Percentiles rank a stretch among this genome's conserved stretches.
phyloP scores from a whole-genome alignment of 2,329 filamentous ascomycete species.

The Exophiala viscosa region DNA sequence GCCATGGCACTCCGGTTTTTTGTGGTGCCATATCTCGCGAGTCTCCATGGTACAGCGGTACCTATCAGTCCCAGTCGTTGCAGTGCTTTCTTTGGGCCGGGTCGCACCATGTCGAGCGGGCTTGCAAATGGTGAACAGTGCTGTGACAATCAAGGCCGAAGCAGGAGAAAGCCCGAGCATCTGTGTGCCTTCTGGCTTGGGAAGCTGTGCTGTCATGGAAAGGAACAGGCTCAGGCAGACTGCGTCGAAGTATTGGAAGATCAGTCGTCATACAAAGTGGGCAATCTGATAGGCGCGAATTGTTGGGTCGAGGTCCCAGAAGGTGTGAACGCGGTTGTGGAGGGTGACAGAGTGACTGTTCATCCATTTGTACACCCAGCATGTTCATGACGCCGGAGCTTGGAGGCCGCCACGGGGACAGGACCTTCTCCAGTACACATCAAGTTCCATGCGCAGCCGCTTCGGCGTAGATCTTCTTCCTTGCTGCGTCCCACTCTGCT shows the following conservation, averaged over 20 bases:
- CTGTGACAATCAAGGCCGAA: not conserved
- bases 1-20: conserved; percentile 33
- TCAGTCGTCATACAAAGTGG: not conserved
- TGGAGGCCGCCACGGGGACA: not conserved
- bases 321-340: conserved; percentile 12
- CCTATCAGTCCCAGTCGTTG: conserved; percentile 4
- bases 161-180: conserved; percentile 3
- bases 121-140: too few species aligned
- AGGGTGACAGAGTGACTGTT: conserved; percentile 19
- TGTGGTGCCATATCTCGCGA: conserved; percentile 29
- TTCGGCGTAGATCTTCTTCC: conserved; percentile 31
- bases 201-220: not conserved
- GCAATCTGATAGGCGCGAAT: conserved; percentile 13
- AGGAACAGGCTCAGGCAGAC: not conserved
- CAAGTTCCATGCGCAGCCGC: not conserved
- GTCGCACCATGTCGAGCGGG: not conserved
- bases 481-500: conserved; percentile 45
- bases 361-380: not conserved
- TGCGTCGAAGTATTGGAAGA: not conserved
- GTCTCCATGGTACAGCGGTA: conserved; percentile 12
- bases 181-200: conserved; percentile 9
- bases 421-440: too few species aligned
- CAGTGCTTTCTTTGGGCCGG: not conserved
- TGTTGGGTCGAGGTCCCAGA: conserved; percentile 30
- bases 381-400: not conserved